Conservation (phyloP, 352 stramenopile species). For the Phytophthora idaei region DNA sequence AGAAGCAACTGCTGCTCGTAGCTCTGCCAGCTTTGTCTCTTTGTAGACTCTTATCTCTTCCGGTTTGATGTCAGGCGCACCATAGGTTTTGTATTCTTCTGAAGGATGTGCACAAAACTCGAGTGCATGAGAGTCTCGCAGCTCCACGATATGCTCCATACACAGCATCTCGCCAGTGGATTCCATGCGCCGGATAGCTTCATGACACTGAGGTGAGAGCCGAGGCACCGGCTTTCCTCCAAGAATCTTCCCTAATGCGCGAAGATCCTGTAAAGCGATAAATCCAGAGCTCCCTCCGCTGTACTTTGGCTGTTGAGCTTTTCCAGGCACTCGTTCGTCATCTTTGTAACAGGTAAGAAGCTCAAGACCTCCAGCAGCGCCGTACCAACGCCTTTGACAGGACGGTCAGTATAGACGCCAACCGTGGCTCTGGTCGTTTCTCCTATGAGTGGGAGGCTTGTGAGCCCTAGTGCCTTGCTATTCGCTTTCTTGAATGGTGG, state of each 20-base stretch:
- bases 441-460: background rate
- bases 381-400: background rate
- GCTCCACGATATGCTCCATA: background rate
- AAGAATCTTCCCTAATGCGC: background rate
- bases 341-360: background rate
- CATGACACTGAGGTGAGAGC: background rate
- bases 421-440: background rate
- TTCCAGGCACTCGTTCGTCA: background rate
- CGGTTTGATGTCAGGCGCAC: background rate
- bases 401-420: background rate
- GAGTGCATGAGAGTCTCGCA: background rate
- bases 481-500: background rate
- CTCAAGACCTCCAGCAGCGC: background rate
- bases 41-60: slow-evolving; percentile 1
- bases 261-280: background rate
- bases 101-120: background rate
- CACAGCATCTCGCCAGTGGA: background rate
- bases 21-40: slow-evolving; percentile 15
- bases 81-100: background rate
- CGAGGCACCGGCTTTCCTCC: background rate
- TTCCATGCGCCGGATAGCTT: background rate
- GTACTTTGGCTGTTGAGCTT: background rate
- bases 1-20: slow-evolving; percentile 13
- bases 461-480: background rate
- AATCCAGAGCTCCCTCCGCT: background rate